A percentile compares a stretch with the other conserved stretches of the same genome.
Conservation (phyloP, 768 basidiomycete genomes). For the Rubroboletus pulcherrimus region DNA sequence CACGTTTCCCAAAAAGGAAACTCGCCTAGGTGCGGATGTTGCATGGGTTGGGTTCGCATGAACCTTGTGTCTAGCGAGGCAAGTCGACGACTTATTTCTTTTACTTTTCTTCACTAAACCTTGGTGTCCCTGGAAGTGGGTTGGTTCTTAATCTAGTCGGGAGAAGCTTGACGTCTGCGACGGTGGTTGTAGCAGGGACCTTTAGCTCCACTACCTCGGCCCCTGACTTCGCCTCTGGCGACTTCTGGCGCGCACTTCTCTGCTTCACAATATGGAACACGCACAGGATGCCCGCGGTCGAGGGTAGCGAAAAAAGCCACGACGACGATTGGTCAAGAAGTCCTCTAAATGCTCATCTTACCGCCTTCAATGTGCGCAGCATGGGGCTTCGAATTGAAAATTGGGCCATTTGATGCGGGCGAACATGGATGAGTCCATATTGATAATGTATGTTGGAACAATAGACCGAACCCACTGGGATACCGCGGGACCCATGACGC, state of each 20-base stretch:
- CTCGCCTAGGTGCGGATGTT: slow-evolving; percentile 10
- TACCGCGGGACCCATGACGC: slow-evolving; percentile 6
- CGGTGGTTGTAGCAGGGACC: slow-evolving; percentile 3
- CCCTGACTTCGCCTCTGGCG: slow-evolving; percentile 11
- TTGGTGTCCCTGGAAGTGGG: not conserved
- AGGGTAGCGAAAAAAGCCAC: slow-evolving; percentile 16
- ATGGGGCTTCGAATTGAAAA: slow-evolving; percentile 30
- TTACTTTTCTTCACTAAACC: not conserved
- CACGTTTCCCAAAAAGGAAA: slow-evolving; percentile 21
- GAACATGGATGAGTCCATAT: slow-evolving; percentile 9
- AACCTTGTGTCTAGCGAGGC: not conserved
- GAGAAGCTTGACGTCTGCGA: slow-evolving; percentile 2
- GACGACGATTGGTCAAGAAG: slow-evolving; percentile 24
- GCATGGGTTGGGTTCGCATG: slow-evolving; percentile 10
- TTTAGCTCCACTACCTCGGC: slow-evolving; percentile 17
- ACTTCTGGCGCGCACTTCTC: slow-evolving; percentile 19
- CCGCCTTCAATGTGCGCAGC: slow-evolving; percentile 13
- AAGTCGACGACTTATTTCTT: not conserved
- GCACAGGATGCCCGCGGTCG: slow-evolving; percentile 31
- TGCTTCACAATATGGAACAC: slow-evolving; percentile 23
- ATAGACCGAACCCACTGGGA: slow-evolving; percentile 17
- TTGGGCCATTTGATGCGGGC: slow-evolving; percentile 23
- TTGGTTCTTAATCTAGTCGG: slow-evolving; percentile 2
- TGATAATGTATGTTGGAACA: slow-evolving; percentile 11
- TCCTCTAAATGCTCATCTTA: not conserved